These are phyloP conservation scores for Penicillium hordei DNA, from an alignment of 2,329 filamentous ascomycete genomes.

Conservation along the genomic window DNA sequence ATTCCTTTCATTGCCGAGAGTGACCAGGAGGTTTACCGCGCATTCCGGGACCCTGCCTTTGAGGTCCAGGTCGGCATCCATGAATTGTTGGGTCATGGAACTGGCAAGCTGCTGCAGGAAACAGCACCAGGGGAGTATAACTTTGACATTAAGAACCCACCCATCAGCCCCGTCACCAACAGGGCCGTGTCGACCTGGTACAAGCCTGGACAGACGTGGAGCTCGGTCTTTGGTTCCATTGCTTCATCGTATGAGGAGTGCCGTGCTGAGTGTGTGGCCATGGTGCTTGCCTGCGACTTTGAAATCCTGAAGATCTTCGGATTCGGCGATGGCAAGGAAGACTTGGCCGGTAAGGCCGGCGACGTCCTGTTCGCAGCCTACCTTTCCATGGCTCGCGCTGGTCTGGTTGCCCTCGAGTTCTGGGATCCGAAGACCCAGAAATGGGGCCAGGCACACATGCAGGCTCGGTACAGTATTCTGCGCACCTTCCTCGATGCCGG, in stretches of 20 bases:
- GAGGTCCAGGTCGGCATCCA: constrained; percentile 96
- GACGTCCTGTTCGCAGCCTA: constrained; percentile 87
- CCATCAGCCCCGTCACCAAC: constrained; percentile 73
- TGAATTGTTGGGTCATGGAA: constrained; percentile 84
- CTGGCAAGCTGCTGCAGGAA: constrained; percentile 90
- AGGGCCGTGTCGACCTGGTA: constrained; percentile 85
- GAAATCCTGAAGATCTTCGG: constrained; percentile 87
- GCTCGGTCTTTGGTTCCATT: constrained; percentile 82
- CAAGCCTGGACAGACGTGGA: constrained; percentile 93
- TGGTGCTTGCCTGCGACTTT: constrained; percentile 88
- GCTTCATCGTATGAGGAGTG: constrained; percentile 93
- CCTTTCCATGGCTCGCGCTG: constrained; percentile 91
- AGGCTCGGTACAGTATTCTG: constrained; percentile 86
- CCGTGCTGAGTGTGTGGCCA: constrained; percentile 88
- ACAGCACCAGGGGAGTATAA: constrained; percentile 79
- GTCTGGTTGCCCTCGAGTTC: constrained; percentile 82
- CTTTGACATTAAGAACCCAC: constrained; percentile 80
- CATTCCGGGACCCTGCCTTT: constrained; percentile 82
- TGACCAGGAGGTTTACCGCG: constrained; percentile 75
- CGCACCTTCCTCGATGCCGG: constrained; percentile 74
- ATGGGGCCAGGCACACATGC: constrained; percentile 91
- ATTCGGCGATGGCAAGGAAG: constrained; percentile 72
- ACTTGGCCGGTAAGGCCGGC: constrained; percentile 75
- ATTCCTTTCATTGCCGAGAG: constrained; percentile 82
- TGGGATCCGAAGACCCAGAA: constrained; percentile 90